phyloP scores from a whole-genome alignment of 495 filamentous ascomycete genomes.

The Durotheca rogersii region DNA sequence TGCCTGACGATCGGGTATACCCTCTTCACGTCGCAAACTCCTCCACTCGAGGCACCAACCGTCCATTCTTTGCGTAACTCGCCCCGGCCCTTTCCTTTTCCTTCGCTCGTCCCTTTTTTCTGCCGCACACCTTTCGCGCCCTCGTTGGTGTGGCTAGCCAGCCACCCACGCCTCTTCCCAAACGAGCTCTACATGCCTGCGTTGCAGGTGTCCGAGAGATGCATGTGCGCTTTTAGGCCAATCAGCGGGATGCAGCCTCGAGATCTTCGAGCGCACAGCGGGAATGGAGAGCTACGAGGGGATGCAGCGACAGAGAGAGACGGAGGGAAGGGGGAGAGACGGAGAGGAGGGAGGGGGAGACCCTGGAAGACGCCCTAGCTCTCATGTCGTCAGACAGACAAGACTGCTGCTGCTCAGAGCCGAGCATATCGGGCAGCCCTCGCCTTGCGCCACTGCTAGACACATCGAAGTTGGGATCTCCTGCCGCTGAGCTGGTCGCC shows the following conservation, averaged over 20 bases:
- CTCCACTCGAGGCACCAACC: conserved; percentile 34
- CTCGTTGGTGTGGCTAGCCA: conserved; percentile 25
- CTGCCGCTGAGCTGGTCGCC: conserved; percentile 39
- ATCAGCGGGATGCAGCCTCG: conserved; percentile 35
- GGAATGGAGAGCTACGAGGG: no score
- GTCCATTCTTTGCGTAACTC: conserved; percentile 38
- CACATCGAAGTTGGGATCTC: conserved; percentile 35
- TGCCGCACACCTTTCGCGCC: conserved; percentile 33
- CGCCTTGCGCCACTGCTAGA: conserved; percentile 39
- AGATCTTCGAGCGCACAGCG: conserved; percentile 21
- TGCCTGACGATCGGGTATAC: conserved; percentile 35
- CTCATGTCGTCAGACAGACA: conserved; percentile 18
- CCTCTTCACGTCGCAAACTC: conserved; percentile 37
- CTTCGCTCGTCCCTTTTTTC: conserved; percentile 38
- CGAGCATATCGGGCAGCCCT: conserved; percentile 36
- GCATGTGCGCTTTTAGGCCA: conserved; percentile 34
- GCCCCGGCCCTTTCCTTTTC: conserved; percentile 40
- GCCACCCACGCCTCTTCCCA: conserved; percentile 30
- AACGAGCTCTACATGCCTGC: conserved; percentile 34
- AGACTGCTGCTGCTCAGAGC: conserved; percentile 16
- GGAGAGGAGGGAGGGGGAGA: conserved; percentile 11
- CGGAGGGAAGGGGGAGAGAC: no score
- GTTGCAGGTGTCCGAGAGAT: conserved; percentile 32
- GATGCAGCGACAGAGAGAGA: no score
- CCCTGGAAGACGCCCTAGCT: conserved; percentile 22